These are phyloP conservation scores for Xenoacremonium recifei DNA, from an alignment of 2,329 filamentous ascomycete species.

Conservation along the genomic window DNA sequence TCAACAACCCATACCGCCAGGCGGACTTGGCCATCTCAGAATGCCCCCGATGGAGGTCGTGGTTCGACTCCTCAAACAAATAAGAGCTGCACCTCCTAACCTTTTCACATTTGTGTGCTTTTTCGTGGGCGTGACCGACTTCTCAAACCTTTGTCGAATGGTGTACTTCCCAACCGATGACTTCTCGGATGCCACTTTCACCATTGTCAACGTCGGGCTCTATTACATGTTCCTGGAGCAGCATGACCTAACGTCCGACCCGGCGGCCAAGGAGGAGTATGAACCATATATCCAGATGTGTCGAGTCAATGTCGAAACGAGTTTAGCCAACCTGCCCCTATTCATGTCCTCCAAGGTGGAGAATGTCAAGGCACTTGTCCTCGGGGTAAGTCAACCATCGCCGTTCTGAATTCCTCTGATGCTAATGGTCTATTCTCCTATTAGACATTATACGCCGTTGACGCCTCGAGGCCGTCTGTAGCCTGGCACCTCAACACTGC, in stretches of 20 bases:
- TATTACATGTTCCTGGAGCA: conserved; percentile 51
- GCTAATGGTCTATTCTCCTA: conserved; percentile 4
- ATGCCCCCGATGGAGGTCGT: conserved; percentile 54
- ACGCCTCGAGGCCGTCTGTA: conserved; percentile 60
- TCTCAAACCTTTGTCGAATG: conserved; percentile 47
- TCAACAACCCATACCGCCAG: conserved; percentile 44
- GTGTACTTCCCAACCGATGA: conserved; percentile 54
- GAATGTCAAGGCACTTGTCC: conserved; percentile 57
- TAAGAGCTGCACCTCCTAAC: conserved; percentile 46
- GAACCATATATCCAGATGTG: conserved; percentile 39
- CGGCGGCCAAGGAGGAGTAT: conserved; percentile 33
- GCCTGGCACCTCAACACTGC: conserved; percentile 62
- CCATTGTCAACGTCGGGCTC: conserved; percentile 48
- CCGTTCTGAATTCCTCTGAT: neutral
- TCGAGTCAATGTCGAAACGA: conserved; percentile 49
- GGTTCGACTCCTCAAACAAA: conserved; percentile 45
- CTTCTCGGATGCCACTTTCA: conserved; percentile 48
- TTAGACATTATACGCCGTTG: conserved; percentile 60
- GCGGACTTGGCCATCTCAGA: conserved; percentile 49
- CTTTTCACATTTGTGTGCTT: conserved; percentile 51
- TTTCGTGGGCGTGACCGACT: conserved; percentile 49
- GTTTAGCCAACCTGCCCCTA: conserved; percentile 51
- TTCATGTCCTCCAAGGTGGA: conserved; percentile 53
- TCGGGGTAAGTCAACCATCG: conserved; percentile 45
- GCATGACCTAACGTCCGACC: conserved; percentile 34